A percentile compares a stretch with the other conserved stretches of the same genome.
These are phyloP conservation scores for Aureobasidium zeae DNA, from an alignment of 2,329 filamentous ascomycete species.

Conservation along the genomic window DNA sequence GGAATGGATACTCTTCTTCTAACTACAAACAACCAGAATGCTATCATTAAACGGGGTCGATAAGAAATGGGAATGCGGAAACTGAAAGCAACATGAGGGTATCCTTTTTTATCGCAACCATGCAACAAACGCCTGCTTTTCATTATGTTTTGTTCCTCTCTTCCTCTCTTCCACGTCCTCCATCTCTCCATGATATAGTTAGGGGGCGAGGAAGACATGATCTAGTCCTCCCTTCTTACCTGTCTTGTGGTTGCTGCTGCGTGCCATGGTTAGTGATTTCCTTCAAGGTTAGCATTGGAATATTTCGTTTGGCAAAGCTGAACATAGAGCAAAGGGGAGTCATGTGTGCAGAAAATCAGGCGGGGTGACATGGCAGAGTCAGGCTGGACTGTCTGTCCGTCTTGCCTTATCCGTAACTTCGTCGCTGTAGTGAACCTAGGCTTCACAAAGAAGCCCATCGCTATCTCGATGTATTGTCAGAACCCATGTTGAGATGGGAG, in stretches of 20 bases:
- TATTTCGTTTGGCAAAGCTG: conserved; percentile 4
- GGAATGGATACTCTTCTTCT: no score
- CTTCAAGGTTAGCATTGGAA: background rate
- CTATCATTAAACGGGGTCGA: no score
- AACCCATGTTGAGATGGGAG: conserved; percentile 9
- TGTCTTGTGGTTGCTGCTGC: background rate
- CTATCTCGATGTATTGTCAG: no score
- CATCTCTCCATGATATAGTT: background rate
- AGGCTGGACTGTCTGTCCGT: background rate
- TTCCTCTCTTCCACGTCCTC: background rate
- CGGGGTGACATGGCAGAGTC: background rate
- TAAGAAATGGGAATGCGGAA: no score
- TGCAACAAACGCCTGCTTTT: background rate
- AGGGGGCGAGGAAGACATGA: background rate
- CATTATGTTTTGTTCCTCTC: background rate
- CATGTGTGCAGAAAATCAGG: background rate
- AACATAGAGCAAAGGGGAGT: background rate
- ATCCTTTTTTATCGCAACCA: conserved; percentile 7
- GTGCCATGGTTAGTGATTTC: background rate
- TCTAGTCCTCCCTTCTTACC: background rate
- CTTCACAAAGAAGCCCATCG: no score
- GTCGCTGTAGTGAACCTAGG: no score
- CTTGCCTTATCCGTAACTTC: no score
- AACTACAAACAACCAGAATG: no score
- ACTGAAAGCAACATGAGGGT: background rate